These are phyloP conservation scores for Haberlea rhodopensis DNA, from an alignment of 257 asterid genomes.

Conservation along the genomic window DNA sequence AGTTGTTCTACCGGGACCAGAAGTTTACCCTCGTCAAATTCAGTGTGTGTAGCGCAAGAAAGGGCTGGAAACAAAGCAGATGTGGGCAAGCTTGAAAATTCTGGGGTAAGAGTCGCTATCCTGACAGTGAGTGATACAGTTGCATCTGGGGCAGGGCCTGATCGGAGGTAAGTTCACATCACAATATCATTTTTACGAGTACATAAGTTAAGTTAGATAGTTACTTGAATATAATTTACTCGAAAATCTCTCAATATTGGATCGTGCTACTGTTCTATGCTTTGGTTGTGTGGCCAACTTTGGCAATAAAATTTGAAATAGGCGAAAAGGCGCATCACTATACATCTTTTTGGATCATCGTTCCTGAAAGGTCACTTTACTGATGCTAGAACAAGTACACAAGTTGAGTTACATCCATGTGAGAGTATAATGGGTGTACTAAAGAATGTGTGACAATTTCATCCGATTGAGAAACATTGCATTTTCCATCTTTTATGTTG, in stretches of 20 bases:
- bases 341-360: slow-evolving; percentile 56
- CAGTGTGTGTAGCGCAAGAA: slow-evolving; percentile 25
- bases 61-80: slow-evolving; percentile 27
- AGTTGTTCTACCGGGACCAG: slow-evolving; percentile 40
- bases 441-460: slow-evolving; percentile 47
- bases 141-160: slow-evolving; percentile 75
- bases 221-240: not conserved
- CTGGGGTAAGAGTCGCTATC: slow-evolving; percentile 67
- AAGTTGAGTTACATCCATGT: slow-evolving; percentile 42
- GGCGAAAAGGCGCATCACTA: slow-evolving; percentile 55
- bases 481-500: slow-evolving; percentile 7
- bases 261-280: no score
- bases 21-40: slow-evolving; percentile 33
- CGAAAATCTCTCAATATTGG: not conserved
- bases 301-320: not conserved
- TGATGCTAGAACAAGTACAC: slow-evolving; percentile 62
- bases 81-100: slow-evolving; percentile 34
- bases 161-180: slow-evolving; percentile 60
- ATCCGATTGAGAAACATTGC: slow-evolving; percentile 18
- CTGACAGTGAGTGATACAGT: slow-evolving; percentile 93
- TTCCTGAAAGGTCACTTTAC: slow-evolving; percentile 75
- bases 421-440: slow-evolving; percentile 43
- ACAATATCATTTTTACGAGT: slow-evolving; percentile 1
- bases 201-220: slow-evolving; percentile 10
- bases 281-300: not conserved